Conservation (phyloP, 352 stramenopile species). For the Phytopythium ostracodes region DNA sequence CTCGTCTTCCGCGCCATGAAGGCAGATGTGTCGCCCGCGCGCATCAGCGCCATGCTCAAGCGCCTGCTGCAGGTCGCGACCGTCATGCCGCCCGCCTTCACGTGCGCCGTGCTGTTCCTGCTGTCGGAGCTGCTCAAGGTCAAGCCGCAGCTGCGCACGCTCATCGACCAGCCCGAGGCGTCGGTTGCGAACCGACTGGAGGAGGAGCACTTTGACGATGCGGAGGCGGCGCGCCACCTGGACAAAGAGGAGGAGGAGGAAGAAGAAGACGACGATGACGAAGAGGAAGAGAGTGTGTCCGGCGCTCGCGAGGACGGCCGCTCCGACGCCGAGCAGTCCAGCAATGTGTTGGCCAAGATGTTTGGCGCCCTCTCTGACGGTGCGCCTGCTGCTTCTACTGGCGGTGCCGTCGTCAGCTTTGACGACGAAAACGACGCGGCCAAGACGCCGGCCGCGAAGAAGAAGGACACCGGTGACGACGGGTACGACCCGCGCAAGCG, state of each 20-base stretch:
- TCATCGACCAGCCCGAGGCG: conserved; percentile 65
- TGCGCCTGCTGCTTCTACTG: conserved; percentile 4
- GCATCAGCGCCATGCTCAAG: conserved; percentile 93
- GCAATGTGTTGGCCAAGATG: conserved; percentile 59
- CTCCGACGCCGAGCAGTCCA: conserved; percentile 44
- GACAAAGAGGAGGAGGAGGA: conserved; percentile 46
- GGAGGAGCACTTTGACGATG: conserved; percentile 58
- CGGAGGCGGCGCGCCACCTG: conserved; percentile 24
- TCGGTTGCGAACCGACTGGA: conserved; percentile 16
- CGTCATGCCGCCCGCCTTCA: conserved; percentile 83
- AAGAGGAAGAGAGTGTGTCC: conserved; percentile 23
- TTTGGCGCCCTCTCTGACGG: conserved; percentile 36
- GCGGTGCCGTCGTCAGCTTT: conserved; percentile 26
- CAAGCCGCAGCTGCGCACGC: conserved; percentile 66
- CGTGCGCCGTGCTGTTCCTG: conserved; percentile 93
- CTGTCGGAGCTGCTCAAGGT: conserved; percentile 92
- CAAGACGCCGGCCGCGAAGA: conserved; percentile 6
- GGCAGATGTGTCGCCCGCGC: conserved; percentile 81
- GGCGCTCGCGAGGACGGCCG: conserved; percentile 36
- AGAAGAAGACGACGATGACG: conserved; percentile 19
- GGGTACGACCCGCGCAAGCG: conserved; percentile 85
- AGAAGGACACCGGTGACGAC: conserved; percentile 12
- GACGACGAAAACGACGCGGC: conserved; percentile 26
- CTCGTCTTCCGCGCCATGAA: conserved; percentile 98
- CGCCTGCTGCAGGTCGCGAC: conserved; percentile 84